Evolutionary conservation across 305 asterid species (phyloP), one percentile per base, ranked within the genome.

Genomic region (Fraxinus xanthoxyloides): DNA sequence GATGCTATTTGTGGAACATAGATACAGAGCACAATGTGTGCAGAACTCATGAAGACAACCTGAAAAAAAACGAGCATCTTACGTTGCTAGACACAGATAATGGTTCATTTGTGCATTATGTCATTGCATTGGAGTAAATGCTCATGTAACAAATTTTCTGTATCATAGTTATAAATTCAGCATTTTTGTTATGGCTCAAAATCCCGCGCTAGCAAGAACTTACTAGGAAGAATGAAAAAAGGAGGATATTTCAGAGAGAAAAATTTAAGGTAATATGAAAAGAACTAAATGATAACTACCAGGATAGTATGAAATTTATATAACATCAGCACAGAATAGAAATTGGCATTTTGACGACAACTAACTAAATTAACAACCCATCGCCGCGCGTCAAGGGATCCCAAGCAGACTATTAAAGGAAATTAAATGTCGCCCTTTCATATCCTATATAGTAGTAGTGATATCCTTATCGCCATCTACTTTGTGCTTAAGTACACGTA

Each of bases 21-120:
- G 92, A 72, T 94, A 94, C 46, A 94, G 85, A 6, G 97, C 98
- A 79, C 98, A 94, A 8, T 82, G 90, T n/a, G 94, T 93, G 91
- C 98, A 94, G 87, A 93, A 93, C 88, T 94, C 97, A 15, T 94
- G 98, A 82, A 85, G 90, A 89, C 98, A 94, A 79, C 97, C 98
- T 94, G 93, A 43, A 43, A 10, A 43, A 7, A 13, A 28, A 13
- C 5, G 2, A 70, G 40, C 75, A 70, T 70, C 24, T 31, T 69
- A 65, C 6, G 21, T 65, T 65, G 73, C 35, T 12, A 65, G 36
- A 24, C 72, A 10, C 30, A 24, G n/a, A 24, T 24, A 24, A 63
- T 10, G 34, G 28, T 59, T 21, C 67, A 56, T 56, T 56, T 19
- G 28, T 17, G 19, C 1, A 56, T 6, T 10, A 19, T 5, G 67